A percentile compares a stretch with the other conserved stretches of the same genome.
phyloP scores from a whole-genome alignment of 768 basidiomycete species.

The Suillus brevipes region DNA sequence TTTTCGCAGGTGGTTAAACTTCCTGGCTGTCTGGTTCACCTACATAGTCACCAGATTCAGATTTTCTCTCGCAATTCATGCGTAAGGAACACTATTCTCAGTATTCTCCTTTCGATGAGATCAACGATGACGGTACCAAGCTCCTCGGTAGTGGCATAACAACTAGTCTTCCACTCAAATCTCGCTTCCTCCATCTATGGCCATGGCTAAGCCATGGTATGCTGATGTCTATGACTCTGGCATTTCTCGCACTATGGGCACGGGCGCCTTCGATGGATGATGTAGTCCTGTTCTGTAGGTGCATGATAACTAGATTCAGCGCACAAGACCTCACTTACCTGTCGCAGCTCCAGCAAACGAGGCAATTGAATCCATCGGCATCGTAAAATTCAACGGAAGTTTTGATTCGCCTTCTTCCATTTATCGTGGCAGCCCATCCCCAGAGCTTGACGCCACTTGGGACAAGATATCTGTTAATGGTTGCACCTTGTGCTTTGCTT shows the following conservation, averaged over 20 bases:
- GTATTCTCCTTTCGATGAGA: not conserved
- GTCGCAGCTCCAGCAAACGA: slow-evolving; percentile 12
- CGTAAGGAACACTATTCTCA: not conserved
- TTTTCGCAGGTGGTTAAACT: not conserved
- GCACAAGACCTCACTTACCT: not conserved
- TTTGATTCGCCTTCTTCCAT: not conserved
- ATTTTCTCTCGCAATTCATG: not conserved
- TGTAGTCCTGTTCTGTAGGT: not conserved
- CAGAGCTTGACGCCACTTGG: slow-evolving; percentile 13
- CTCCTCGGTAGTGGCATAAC: not conserved
- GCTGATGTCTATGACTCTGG: not conserved
- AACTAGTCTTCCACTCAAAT: not conserved
- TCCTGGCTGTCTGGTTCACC: not conserved
- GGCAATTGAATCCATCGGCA: slow-evolving; percentile 7
- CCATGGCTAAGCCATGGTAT: slow-evolving; percentile 10
- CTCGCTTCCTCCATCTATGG: not conserved
- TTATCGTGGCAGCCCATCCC: slow-evolving; percentile 10
- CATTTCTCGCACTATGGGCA: slow-evolving; percentile 13
- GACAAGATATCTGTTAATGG: not conserved
- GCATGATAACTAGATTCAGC: not conserved
- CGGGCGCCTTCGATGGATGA: not conserved
- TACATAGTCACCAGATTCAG: not conserved
- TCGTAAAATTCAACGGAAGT: slow-evolving; percentile 9
- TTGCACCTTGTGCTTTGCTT: not conserved
- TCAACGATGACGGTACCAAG: not conserved